Evolutionary conservation across 805 yeast genomes (phyloP).

Genomic region (Lachancea sp.): DNA sequence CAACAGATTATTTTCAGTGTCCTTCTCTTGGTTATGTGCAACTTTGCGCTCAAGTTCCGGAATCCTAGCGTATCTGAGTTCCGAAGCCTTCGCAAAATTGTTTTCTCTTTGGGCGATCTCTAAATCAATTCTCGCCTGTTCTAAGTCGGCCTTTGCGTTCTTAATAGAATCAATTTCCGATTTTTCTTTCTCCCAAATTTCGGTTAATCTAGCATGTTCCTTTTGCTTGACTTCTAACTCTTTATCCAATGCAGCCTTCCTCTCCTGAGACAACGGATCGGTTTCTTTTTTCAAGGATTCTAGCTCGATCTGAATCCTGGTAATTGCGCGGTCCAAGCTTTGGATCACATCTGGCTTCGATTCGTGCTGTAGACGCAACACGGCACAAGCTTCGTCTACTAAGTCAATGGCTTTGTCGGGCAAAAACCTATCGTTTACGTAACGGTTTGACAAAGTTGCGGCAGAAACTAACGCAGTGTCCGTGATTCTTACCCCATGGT

Average conservation of each 20-base stretch:
- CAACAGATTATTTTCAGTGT: conserved; percentile 31
- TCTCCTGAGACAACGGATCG: conserved; percentile 73
- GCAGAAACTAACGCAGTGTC: conserved; percentile 93
- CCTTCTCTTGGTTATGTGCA: conserved; percentile 38
- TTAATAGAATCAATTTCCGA: conserved; percentile 70
- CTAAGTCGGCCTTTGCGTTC: conserved; percentile 72
- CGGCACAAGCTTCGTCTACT: conserved; percentile 96
- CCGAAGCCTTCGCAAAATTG: conserved; percentile 82
- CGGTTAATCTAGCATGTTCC: conserved; percentile 66
- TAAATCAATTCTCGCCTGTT: conserved; percentile 74
- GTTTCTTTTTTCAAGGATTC: conserved; percentile 92
- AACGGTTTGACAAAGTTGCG: conserved; percentile 81
- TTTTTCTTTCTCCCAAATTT: conserved; percentile 82
- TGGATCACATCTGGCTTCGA: conserved; percentile 94
- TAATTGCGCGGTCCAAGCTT: conserved; percentile 76
- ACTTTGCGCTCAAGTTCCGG: conserved; percentile 70
- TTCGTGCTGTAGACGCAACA: conserved; percentile 88
- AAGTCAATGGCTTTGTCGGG: conserved; percentile 97
- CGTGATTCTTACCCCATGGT: conserved; percentile 91
- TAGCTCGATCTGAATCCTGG: conserved; percentile 91
- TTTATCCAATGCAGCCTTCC: conserved; percentile 65
- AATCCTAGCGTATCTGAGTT: conserved; percentile 77
- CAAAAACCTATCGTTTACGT: conserved; percentile 81
- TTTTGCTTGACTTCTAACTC: conserved; percentile 56
- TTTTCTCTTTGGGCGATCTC: conserved; percentile 81